Conservation (phyloP, 1,139 yeast genomes). For the Yamadazyma siamensis region DNA sequence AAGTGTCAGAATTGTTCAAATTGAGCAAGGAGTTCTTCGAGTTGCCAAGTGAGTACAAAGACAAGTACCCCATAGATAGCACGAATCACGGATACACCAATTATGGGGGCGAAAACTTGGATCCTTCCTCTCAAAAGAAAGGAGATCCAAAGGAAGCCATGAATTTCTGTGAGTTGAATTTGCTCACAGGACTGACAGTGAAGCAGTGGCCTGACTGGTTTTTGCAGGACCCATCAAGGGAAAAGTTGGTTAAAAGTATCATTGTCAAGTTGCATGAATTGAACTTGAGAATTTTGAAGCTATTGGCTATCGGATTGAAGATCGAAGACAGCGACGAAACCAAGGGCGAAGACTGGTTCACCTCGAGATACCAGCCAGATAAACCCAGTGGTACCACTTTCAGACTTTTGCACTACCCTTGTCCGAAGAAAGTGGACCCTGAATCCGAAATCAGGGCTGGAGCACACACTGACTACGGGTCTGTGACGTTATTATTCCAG, state of each 20-base stretch:
- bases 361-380: conserved; percentile 49
- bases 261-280: conserved; percentile 41
- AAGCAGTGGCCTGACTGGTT: conserved; percentile 45
- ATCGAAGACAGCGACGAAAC: conserved; percentile 41
- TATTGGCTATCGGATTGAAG: conserved; percentile 59
- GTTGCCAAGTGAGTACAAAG: conserved; percentile 48
- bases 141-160: conserved; percentile 65
- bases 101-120: conserved; percentile 58
- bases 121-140: conserved; percentile 40
- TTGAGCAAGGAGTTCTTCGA: conserved; percentile 57
- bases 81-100: conserved; percentile 63
- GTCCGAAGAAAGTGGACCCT: conserved; percentile 48
- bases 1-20: conserved; percentile 52
- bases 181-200: conserved; percentile 32
- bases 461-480: conserved; percentile 83
- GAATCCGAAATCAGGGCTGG: conserved; percentile 71
- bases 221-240: conserved; percentile 26
- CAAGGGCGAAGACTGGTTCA: conserved; percentile 54
- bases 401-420: conserved; percentile 69
- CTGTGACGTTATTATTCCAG: conserved; percentile 69
- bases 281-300: conserved; percentile 37
- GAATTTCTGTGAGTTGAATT: conserved; percentile 42
- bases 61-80: conserved; percentile 41
- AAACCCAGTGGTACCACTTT: conserved; percentile 59
- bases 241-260: conserved; percentile 28